Conservation (phyloP, 106 monocot genomes). For the Acorus calamus region DNA sequence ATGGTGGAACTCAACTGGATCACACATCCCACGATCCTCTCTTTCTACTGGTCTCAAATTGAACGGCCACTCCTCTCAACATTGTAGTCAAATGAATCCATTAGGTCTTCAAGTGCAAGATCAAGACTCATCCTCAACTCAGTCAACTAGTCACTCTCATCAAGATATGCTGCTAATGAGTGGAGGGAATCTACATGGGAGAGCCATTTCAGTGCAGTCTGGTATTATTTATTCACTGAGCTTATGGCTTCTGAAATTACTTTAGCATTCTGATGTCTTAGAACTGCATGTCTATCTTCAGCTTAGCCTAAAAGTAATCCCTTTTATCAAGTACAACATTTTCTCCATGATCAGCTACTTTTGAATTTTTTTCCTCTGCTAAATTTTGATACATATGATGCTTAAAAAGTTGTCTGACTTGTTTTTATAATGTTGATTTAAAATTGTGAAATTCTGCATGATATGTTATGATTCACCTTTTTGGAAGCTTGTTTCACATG, state of each 20-base stretch:
- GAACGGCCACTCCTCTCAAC: conserved; percentile 13
- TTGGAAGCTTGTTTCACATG: no score
- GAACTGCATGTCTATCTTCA: no score
- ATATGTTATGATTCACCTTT: no score
- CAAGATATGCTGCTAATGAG: conserved; percentile 38
- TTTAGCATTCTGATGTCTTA: no score
- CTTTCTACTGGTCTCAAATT: conserved; percentile 8
- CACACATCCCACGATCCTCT: conserved; percentile 10
- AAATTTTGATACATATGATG: no score
- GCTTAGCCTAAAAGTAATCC: no score
- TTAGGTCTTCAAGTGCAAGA: conserved; percentile 24
- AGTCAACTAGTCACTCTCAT: conserved; percentile 50
- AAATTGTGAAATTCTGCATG: no score
- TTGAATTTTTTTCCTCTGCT: no score
- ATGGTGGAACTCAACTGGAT: conserved; percentile 33
- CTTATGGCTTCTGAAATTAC: not conserved
- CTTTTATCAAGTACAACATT: no score
- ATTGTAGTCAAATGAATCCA: conserved; percentile 30
- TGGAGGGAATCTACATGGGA: conserved; percentile 17
- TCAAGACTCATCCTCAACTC: conserved; percentile 48
- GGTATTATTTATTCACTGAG: conserved; percentile 13
- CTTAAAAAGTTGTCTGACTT: no score
- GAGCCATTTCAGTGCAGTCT: conserved; percentile 32
- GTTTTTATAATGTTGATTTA: no score
- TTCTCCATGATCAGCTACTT: no score